phyloP scores from a whole-genome alignment of 495 filamentous ascomycete species.

The Chaetomium fimeti region DNA sequence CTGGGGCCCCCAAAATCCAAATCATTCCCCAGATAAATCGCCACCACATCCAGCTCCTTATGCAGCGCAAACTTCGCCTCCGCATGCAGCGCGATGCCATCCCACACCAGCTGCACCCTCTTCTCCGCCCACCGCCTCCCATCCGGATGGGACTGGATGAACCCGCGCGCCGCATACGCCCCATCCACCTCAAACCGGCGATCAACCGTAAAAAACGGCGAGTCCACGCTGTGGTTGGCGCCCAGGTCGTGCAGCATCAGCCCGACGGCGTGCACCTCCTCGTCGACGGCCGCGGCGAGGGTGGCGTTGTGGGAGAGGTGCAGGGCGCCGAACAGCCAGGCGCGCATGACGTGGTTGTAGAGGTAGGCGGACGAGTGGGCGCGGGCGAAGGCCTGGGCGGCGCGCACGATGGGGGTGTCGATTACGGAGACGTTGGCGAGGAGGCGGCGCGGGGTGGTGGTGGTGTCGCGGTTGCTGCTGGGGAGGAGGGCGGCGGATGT shows the following conservation, averaged over 20 bases:
- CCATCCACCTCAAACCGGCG: constrained; percentile 1
- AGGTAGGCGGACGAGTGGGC: background rate
- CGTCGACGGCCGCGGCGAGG: background rate
- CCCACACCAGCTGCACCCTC: background rate
- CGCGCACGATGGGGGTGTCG: background rate
- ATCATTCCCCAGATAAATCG: background rate
- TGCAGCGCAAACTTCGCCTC: background rate
- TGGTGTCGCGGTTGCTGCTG: too few species aligned
- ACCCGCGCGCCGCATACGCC: background rate
- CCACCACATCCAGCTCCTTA: background rate
- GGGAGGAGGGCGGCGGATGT: too few species aligned
- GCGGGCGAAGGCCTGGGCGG: background rate
- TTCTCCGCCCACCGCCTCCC: background rate
- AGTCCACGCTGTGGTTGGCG: background rate
- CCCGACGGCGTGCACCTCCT: background rate
- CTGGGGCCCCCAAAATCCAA: background rate
- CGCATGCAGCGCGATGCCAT: background rate
- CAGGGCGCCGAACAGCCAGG: background rate
- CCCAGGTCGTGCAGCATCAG: background rate
- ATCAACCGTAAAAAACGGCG: background rate
- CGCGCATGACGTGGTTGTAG: background rate
- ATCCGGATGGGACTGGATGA: background rate
- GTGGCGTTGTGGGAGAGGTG: background rate
- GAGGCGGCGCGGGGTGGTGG: background rate
- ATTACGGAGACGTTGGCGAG: background rate